Base-by-base conservation (phyloP, 2,329 filamentous ascomycete genomes). In the Fragosphaeria purpurea region DNA sequence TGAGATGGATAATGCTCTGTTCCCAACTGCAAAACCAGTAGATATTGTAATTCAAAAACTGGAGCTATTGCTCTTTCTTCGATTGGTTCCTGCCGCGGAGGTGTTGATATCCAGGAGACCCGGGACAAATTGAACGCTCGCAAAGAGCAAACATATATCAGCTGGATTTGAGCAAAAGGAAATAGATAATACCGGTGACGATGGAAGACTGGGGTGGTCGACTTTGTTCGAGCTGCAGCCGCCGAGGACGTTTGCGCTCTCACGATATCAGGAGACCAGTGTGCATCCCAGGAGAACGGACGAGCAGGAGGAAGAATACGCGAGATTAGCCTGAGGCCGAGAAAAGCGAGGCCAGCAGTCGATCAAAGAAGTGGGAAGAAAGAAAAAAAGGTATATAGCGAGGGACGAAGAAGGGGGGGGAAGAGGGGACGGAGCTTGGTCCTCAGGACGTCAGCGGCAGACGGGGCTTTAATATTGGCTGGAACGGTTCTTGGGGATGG, bases 381-480 rank as follows among this genome's bases (percentile, higher is more conserved):
- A 13, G 42, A 43, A 41, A 39, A 30, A 22, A 34, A 42, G 40
- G 46, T 38, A n/a, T 6, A 30, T 31, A 42, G 37, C 13, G 31
- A n/a, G 37, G 22, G 35, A 31, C 12, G 13, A 9, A 38, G 32
- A 42, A 48, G 35, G 32, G 31, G 9, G 11, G 30, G 46, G 8
- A 35, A 30, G 33, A 37, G 40, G 38, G 32, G 41, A 30, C 38
- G 46, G 45, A 46, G 38, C 40, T 51, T 52, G 50, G 55, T 58
- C 34, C 33, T 38, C 49, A 22, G 53, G 60, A 59, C 59, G 60
- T 57, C 65, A 70, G 72, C 71, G 70, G 70, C 60, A 68, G 73
- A 67, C 63, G 62, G 66, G 60, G 63, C 64, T 65, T 67, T 69
- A 67, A 77, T 76, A 79, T 78, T 79, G 75, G 75, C 67, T 70